Conservation (phyloP, 1,284 basidiomycete species). For the Malassezia obtusa region DNA sequence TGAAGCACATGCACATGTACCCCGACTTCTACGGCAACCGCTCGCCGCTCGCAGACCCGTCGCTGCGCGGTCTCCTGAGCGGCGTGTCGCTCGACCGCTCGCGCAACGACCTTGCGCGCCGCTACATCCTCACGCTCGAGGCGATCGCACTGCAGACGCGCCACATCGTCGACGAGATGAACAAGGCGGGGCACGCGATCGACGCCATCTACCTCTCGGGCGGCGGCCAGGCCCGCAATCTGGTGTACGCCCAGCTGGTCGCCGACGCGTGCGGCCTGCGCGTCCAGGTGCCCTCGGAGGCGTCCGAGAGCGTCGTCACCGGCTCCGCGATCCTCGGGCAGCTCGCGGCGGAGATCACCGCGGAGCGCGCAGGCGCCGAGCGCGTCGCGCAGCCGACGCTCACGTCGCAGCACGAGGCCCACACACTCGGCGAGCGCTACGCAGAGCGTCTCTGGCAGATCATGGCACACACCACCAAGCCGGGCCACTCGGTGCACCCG, state of each 20-base stretch:
- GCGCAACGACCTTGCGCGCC: slow-evolving; percentile 71
- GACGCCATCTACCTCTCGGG: slow-evolving; percentile 77
- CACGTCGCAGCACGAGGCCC: slow-evolving; percentile 49
- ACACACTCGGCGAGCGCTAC: slow-evolving; percentile 54
- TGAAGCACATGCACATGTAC: slow-evolving; percentile 82
- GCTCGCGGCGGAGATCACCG: slow-evolving; percentile 63
- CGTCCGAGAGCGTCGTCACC: slow-evolving; percentile 73
- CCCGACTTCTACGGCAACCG: slow-evolving; percentile 80
- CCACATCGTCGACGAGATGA: slow-evolving; percentile 88
- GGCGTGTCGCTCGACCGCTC: slow-evolving; percentile 74
- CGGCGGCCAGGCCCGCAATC: slow-evolving; percentile 45
- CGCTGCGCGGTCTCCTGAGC: slow-evolving; percentile 81
- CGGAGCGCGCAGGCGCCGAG: background rate
- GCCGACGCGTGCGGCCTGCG: slow-evolving; percentile 75
- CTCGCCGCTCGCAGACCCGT: slow-evolving; percentile 84
- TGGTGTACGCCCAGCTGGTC: slow-evolving; percentile 55
- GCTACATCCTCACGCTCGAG: slow-evolving; percentile 84
- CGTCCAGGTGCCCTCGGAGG: slow-evolving; percentile 67
- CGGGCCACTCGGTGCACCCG: slow-evolving; percentile 66
- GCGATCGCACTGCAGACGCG: slow-evolving; percentile 88
- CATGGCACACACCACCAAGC: slow-evolving; percentile 91
- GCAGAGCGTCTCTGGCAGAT: slow-evolving; percentile 74
- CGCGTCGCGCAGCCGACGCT: slow-evolving; percentile 15
- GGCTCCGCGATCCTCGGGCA: slow-evolving; percentile 88
- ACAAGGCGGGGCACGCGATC: slow-evolving; percentile 72